These are phyloP conservation scores for Fusarium sp. DNA, from an alignment of 2,329 filamentous ascomycete species.

Conservation along the genomic window DNA sequence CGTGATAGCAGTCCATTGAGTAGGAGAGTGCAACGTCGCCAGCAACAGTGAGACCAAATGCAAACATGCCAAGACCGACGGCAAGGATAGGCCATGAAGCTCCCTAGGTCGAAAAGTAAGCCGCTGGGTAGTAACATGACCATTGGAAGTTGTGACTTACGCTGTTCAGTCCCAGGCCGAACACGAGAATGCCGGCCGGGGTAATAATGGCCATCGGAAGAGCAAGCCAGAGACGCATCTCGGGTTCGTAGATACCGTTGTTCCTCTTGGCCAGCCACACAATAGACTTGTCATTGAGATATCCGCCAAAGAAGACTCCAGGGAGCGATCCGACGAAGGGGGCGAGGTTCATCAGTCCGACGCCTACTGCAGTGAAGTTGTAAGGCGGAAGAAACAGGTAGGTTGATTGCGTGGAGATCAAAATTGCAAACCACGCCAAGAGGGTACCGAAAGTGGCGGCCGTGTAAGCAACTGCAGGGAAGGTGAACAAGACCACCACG, in stretches of 20 bases:
- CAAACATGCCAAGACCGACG: neutral
- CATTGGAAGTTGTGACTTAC: neutral
- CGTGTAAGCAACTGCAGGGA: neutral
- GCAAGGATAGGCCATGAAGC: neutral
- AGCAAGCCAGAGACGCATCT: slow-evolving; percentile 25
- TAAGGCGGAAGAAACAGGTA: slow-evolving; percentile 10
- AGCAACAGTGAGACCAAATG: neutral
- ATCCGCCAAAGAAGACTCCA: slow-evolving; percentile 13
- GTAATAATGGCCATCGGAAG: slow-evolving; percentile 16
- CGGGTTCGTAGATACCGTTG: slow-evolving; percentile 22
- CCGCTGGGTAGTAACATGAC: neutral
- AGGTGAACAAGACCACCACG: neutral
- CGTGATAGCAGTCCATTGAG: slow-evolving; percentile 7
- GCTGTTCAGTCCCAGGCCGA: neutral
- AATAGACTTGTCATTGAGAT: slow-evolving; percentile 14
- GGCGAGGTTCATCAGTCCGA: slow-evolving; percentile 26
- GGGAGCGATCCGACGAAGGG: slow-evolving; percentile 14
- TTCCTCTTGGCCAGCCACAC: slow-evolving; percentile 15
- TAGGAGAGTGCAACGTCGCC: neutral
- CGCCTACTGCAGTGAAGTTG: slow-evolving; percentile 12
- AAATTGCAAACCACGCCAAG: slow-evolving; percentile 10
- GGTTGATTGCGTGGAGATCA: slow-evolving; percentile 24
- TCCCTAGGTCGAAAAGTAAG: neutral
- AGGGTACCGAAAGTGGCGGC: slow-evolving; percentile 3
- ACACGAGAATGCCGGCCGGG: slow-evolving; percentile 14